Base-by-base conservation (phyloP, 306 rosid genomes). In the Dalbergia oliveri region DNA sequence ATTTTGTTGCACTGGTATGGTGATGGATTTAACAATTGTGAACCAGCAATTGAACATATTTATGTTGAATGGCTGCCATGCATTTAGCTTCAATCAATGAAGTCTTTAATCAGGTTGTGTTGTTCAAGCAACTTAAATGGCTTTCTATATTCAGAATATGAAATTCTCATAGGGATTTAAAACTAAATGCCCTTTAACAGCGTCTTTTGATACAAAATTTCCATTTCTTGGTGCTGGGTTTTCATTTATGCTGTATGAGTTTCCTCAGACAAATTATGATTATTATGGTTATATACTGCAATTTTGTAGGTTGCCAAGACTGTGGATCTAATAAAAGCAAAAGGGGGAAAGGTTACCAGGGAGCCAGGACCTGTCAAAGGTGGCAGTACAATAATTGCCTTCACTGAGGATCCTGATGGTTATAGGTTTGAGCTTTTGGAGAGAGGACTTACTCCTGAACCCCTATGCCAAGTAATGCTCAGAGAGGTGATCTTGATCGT, bases 391-490 rank as follows among this genome's bases (percentile, higher is more conserved):
- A 88, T 85, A 51, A 86, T 89, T 81, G 97, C 98, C 21, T 94
- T 91, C 66, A 35, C 89, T 75, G 94, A 91, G 88, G 98, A 94
- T 86, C 97, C 97, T 37, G 94, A 91, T 91, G 97, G 97, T 69
- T 94, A 94, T 79, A 81, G 84, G 81, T 94, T 94, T 81, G 92
- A 92, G 83, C 94, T 94, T 76, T 86, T 94, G 82, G 91, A 90
- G 85, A 92, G 92, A 84, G 90, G 89, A 41, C 94, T 87, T 61
- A 85, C 91, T 41, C 90, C 92, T 39, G 98, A 94, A 81, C 97
- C 98, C 11, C 83, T 94, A 51, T 87, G 93, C 78, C 97, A 94
- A 89, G 93, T 94, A 77, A 92, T 91, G 94, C 97, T 94, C 84
- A 91, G 92, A 79, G 98, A 37, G 97, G 92, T 9, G 95, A 92